Evolutionary conservation across 176 grass and related monocot genomes (phyloP).

Genomic region (Areca catechu): DNA sequence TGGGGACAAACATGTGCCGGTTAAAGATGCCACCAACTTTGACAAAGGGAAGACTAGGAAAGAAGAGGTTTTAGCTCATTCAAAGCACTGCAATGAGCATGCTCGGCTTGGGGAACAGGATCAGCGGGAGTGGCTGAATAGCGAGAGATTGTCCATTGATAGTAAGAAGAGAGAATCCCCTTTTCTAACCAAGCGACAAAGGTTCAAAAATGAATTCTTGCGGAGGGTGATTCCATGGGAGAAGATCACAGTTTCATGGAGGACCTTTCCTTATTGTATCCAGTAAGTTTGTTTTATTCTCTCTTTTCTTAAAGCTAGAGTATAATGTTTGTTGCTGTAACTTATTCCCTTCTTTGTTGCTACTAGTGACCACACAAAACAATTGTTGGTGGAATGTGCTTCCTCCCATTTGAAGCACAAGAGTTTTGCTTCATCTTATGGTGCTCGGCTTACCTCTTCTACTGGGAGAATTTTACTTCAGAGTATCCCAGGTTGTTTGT

Average conservation of each 20-base stretch:
- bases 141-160: conserved; percentile 60
- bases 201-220: conserved; percentile 78
- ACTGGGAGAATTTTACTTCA: conserved; percentile 69
- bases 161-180: conserved; percentile 57
- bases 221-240: conserved; percentile 78
- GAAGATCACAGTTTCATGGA: conserved; percentile 66
- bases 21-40: conserved; percentile 25
- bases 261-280: conserved; percentile 82
- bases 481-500: conserved; percentile 60
- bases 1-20: conserved; percentile 31
- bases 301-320: background rate
- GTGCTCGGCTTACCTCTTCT: conserved; percentile 59
- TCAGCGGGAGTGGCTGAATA: conserved; percentile 83
- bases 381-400: conserved; percentile 58
- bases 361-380: conserved; percentile 51
- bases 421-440: conserved; percentile 45
- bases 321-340: conserved; percentile 14
- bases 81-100: conserved; percentile 52
- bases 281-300: conserved; percentile 33
- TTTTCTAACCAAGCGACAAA: conserved; percentile 67
- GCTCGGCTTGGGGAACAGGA: conserved; percentile 84
- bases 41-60: conserved; percentile 19
- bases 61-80: conserved; percentile 10
- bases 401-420: conserved; percentile 71
- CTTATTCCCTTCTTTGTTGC: conserved; percentile 15